These are phyloP conservation scores for Pseudomonodictys pantanalensis DNA, from an alignment of 495 filamentous ascomycete genomes.

Conservation along the genomic window DNA sequence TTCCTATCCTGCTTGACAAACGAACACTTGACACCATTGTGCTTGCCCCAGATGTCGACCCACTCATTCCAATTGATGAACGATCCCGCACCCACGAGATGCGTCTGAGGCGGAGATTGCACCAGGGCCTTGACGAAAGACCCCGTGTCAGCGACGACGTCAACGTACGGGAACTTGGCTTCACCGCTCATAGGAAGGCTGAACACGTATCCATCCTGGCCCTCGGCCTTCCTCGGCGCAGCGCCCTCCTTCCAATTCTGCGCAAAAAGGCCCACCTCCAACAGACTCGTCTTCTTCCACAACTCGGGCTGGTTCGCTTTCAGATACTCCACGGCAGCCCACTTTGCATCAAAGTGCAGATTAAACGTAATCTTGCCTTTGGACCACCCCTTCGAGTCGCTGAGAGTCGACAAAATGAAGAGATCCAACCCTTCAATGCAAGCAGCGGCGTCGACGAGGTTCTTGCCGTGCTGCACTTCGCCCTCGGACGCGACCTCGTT, in stretches of 20 bases:
- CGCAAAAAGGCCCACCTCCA: slow-evolving; percentile 44
- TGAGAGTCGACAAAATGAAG: slow-evolving; percentile 33
- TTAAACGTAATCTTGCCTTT: slow-evolving; percentile 36
- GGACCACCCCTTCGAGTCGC: slow-evolving; percentile 29
- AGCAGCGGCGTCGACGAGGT: slow-evolving; percentile 49
- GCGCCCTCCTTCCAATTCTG: slow-evolving; percentile 35
- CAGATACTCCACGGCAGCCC: slow-evolving; percentile 45
- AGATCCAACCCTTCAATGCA: slow-evolving; percentile 17
- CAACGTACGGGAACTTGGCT: slow-evolving; percentile 35
- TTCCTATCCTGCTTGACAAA: slow-evolving; percentile 22
- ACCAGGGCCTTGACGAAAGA: slow-evolving; percentile 39
- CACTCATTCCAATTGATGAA: slow-evolving; percentile 37
- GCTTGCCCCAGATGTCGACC: slow-evolving; percentile 31
- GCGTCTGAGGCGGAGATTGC: slow-evolving; percentile 33
- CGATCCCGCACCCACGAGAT: slow-evolving; percentile 37
- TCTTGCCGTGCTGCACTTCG: slow-evolving; percentile 51
- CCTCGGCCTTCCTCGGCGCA: slow-evolving; percentile 16
- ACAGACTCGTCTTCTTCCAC: slow-evolving; percentile 44
- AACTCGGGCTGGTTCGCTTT: slow-evolving; percentile 43
- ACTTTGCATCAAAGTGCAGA: slow-evolving; percentile 40
- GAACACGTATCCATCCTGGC: slow-evolving; percentile 33
- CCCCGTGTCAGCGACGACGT: slow-evolving; percentile 40
- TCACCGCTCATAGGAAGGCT: slow-evolving; percentile 11
- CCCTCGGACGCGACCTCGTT: slow-evolving; percentile 48
- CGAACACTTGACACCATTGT: slow-evolving; percentile 5